These are phyloP conservation scores for Trichosporon coremiiforme DNA, from an alignment of 1,284 basidiomycete species.

Conservation along the genomic window DNA sequence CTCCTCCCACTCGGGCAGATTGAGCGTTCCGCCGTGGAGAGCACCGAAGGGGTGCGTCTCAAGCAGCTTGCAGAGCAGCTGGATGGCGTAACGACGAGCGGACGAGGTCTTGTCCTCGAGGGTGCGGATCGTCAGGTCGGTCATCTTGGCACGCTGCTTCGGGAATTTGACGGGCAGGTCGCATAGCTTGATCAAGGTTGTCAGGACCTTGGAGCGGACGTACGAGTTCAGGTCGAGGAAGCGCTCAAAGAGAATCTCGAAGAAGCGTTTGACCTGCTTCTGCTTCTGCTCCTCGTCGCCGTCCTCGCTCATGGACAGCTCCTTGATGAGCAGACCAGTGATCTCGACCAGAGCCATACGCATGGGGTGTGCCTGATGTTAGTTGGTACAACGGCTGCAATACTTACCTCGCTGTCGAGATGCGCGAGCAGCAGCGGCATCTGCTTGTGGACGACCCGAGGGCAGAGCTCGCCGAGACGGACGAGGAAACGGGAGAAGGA, in stretches of 20 bases:
- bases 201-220: constrained; percentile 84
- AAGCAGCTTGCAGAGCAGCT: constrained; percentile 75
- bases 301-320: constrained; percentile 67
- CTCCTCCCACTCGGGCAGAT: constrained; percentile 71
- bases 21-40: constrained; percentile 80
- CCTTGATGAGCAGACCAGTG: constrained; percentile 75
- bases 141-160: constrained; percentile 77
- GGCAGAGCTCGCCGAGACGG: constrained; percentile 77
- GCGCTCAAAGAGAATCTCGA: constrained; percentile 80
- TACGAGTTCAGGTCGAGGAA: constrained; percentile 89
- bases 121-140: constrained; percentile 72
- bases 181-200: constrained; percentile 70
- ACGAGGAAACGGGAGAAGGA: constrained; percentile 85
- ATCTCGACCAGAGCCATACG: constrained; percentile 89
- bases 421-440: constrained; percentile 81
- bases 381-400: not conserved
- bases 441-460: constrained; percentile 84
- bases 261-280: constrained; percentile 81
- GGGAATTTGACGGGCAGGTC: constrained; percentile 79
- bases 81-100: constrained; percentile 82
- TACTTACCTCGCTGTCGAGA: constrained; percentile 82
- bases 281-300: constrained; percentile 65
- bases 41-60: constrained; percentile 86
- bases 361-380: constrained; percentile 82
- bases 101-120: constrained; percentile 88